A percentile compares a stretch with the other conserved stretches of the same genome.
phyloP scores from a whole-genome alignment of 1,284 basidiomycete species.

The Hemileia vastatrix region DNA sequence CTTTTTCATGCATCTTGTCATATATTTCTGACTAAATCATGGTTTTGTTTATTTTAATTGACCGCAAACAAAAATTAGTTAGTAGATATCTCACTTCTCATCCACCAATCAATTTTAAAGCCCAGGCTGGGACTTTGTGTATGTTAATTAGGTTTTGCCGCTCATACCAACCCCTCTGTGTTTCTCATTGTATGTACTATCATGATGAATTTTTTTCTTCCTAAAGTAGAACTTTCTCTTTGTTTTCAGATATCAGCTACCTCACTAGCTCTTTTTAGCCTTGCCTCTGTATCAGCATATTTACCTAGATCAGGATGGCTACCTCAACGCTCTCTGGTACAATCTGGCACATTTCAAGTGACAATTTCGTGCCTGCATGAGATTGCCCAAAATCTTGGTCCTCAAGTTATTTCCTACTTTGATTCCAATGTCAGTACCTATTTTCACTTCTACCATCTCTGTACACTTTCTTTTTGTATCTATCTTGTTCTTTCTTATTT shows the following conservation, averaged over 20 bases:
- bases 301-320: slow-evolving; percentile 12
- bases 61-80: too few species aligned
- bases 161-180: slow-evolving; percentile 4
- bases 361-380: slow-evolving; percentile 2
- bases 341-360: slow-evolving; percentile 4
- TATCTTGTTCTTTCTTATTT: neutral
- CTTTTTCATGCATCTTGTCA: too few species aligned
- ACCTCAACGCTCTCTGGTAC: slow-evolving; percentile 15
- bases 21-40: too few species aligned
- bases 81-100: too few species aligned
- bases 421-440: neutral
- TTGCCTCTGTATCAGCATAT: slow-evolving; percentile 12
- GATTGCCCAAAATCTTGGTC: neutral
- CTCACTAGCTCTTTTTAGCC: slow-evolving; percentile 13
- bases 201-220: too few species aligned
- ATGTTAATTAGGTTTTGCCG: neutral
- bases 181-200: too few species aligned
- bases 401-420: neutral
- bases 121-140: too few species aligned
- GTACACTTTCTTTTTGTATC: neutral
- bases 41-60: too few species aligned
- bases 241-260: too few species aligned
- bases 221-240: too few species aligned
- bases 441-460: neutral
- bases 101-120: too few species aligned